These are phyloP conservation scores for Claviceps maximensis DNA, from an alignment of 2,329 filamentous ascomycete species.

Conservation along the genomic window DNA sequence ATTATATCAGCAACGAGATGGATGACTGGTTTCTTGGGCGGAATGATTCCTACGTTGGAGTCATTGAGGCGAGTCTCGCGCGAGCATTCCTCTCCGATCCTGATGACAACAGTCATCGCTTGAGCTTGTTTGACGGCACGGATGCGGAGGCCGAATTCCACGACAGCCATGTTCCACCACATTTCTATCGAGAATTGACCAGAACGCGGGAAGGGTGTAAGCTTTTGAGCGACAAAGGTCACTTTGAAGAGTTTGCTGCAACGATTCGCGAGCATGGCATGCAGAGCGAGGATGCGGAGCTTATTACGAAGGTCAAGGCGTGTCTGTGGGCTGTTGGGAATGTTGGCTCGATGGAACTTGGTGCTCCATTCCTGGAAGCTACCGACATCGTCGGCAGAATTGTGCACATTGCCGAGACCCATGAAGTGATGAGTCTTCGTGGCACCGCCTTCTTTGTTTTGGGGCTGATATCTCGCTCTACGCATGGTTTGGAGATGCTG, in stretches of 20 bases:
- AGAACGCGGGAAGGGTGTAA: slow-evolving; percentile 86
- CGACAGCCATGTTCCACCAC: slow-evolving; percentile 70
- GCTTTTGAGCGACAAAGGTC: slow-evolving; percentile 79
- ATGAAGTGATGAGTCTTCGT: slow-evolving; percentile 81
- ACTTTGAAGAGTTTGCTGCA: slow-evolving; percentile 84
- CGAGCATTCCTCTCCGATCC: slow-evolving; percentile 62
- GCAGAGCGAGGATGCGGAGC: slow-evolving; percentile 72
- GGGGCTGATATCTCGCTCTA: slow-evolving; percentile 79
- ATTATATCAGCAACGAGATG: slow-evolving; percentile 99
- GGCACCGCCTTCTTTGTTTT: slow-evolving; percentile 96
- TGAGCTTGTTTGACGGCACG: slow-evolving; percentile 45
- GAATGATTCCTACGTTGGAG: slow-evolving; percentile 87
- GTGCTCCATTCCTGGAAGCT: slow-evolving; percentile 83
- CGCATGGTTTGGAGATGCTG: slow-evolving; percentile 84
- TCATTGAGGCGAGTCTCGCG: slow-evolving; percentile 91
- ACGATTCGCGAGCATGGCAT: slow-evolving; percentile 82
- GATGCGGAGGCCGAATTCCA: slow-evolving; percentile 42
- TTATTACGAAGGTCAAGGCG: slow-evolving; percentile 86
- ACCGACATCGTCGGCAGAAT: slow-evolving; percentile 81
- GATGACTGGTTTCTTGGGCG: slow-evolving; percentile 98
- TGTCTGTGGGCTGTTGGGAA: slow-evolving; percentile 97
- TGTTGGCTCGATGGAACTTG: slow-evolving; percentile 94
- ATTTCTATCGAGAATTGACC: slow-evolving; percentile 93
- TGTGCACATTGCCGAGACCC: slow-evolving; percentile 73
- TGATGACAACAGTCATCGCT: slow-evolving; percentile 43